These are phyloP conservation scores for Helicocarpus griseus DNA, from an alignment of 2,329 filamentous ascomycete genomes.

Conservation along the genomic window DNA sequence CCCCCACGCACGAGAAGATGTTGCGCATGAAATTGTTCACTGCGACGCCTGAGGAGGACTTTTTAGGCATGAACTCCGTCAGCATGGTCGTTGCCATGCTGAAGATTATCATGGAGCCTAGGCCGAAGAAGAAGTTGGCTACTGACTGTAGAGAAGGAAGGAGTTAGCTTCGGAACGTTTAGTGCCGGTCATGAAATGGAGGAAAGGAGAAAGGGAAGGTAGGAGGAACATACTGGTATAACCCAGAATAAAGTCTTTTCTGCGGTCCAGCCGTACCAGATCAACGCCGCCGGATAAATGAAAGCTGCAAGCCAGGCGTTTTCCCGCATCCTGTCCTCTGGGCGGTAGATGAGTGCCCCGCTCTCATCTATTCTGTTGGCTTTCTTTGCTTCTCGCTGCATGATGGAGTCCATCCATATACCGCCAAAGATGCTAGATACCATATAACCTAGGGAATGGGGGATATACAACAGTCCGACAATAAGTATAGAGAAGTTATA, in stretches of 20 bases:
- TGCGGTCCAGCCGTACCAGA: conserved; percentile 70
- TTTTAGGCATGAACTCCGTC: conserved; percentile 69
- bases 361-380: conserved; percentile 58
- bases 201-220: not conserved
- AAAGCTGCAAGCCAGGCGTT: conserved; percentile 69
- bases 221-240: conserved; percentile 36
- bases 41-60: conserved; percentile 63
- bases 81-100: conserved; percentile 68
- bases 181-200: not conserved
- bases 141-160: conserved; percentile 34
- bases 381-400: conserved; percentile 63
- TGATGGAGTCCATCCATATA: conserved; percentile 70
- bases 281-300: conserved; percentile 58
- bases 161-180: conserved; percentile 7
- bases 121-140: conserved; percentile 64
- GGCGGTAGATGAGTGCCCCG: conserved; percentile 57
- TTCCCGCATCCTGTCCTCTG: conserved; percentile 74
- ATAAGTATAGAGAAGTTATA: conserved; percentile 61
- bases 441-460: conserved; percentile 64
- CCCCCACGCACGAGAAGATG: conserved; percentile 64
- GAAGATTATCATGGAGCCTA: conserved; percentile 72
- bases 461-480: conserved; percentile 68
- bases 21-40: conserved; percentile 76
- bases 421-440: conserved; percentile 60
- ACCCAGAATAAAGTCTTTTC: conserved; percentile 55